Evolutionary conservation across 176 grass and related monocot genomes (phyloP), one percentile per base, ranked within the genome.

Genomic region (Eragrostis nindensis): DNA sequence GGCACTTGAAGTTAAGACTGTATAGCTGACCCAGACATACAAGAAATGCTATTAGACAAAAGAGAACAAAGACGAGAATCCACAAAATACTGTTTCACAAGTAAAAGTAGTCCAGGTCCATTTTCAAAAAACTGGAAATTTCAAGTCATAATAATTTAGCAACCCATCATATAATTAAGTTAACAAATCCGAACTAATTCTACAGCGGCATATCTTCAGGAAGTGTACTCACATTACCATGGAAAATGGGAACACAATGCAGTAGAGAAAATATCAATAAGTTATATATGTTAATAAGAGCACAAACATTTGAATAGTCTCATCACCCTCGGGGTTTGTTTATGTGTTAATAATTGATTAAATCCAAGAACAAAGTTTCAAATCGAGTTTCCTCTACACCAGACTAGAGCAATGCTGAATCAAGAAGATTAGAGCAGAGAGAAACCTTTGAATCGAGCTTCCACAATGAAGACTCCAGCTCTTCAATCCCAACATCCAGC

Each of bases 401-500:
- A 21, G 17, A 55, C 48, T 36, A 74, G 29, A 54, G 17, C 7
- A n/a, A 21, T 22, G 30, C 38, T 44, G 7, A 61, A 61, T n/a
- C 18, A n/a, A 63, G 69, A 50, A 22, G 16, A 83, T 6, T 17
- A 76, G 73, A 60, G 32, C 53, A 74, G 50, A 57, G 66, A 79
- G 70, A 29, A 76, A 94, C 90, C 84, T 93, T 45, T 62, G 87
- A 68, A 83, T 79, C 71, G 24, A 87, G 78, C 74, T 70, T 63
- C 14, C 70, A 77, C 46, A 91, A 49, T n/a, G 86, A 89, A 82
- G 36, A 89, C 66, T 84, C 82, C 48, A 88, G 75, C 67, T 78
- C 65, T 76, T 91, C 88, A 95, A 93, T 44, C 36, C 71, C 84
- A 45, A 63, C 86, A 87, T 95, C 84, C 78, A 98, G 32, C 44